Evolutionary conservation across 768 basidiomycete genomes (phyloP), one percentile per base, ranked within the genome.

Genomic region (Mycena floridula): DNA sequence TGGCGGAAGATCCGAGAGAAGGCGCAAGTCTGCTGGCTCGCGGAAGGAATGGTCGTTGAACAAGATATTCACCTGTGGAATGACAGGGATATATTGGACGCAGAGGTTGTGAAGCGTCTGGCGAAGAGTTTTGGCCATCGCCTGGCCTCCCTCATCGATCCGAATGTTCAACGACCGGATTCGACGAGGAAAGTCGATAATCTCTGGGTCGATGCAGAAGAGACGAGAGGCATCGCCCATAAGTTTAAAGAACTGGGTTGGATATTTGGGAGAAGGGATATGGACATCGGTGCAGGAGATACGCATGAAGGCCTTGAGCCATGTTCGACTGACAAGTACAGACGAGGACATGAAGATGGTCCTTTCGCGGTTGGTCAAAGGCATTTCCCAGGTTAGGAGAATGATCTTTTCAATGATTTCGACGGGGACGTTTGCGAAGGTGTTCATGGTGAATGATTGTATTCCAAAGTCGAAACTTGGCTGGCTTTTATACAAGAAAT

Each of bases 361-460:
- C 32, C 72, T 67, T 25, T 70, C 67, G 23, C 53, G 27, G 1
- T 49, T 49, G 15, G 57, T 42, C 42, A 69, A 59, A 3, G 57
- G 48, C 4, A 56, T 45, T 2, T 50, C 32, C 72, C 73, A 74
- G 21, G 59, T 51, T 21, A 56, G 51, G 6, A 24, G 42, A 44
- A 73, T 45, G 26, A 73, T 66, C 25, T 63, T 46, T 44, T 65
- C 64, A 41, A 66, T 46, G 37, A 74, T 53, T 45, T 76, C 74
- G 24, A 56, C 44, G 7, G 69, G 70, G 21, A 64, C 37, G 13
- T 42, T 45, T 23, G 7, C 56, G 54, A 32, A 67, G 54, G 22
- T n/a, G n/a, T n/a, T n/a, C n/a, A n/a, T n/a, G n/a, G n/a, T n/a
- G n/a, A n/a, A n/a, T n/a, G n/a, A n/a, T n/a, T n/a, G n/a, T n/a